Base-by-base conservation (phyloP, 2,329 filamentous ascomycete species). In the Pseudopithomyces maydicus region DNA sequence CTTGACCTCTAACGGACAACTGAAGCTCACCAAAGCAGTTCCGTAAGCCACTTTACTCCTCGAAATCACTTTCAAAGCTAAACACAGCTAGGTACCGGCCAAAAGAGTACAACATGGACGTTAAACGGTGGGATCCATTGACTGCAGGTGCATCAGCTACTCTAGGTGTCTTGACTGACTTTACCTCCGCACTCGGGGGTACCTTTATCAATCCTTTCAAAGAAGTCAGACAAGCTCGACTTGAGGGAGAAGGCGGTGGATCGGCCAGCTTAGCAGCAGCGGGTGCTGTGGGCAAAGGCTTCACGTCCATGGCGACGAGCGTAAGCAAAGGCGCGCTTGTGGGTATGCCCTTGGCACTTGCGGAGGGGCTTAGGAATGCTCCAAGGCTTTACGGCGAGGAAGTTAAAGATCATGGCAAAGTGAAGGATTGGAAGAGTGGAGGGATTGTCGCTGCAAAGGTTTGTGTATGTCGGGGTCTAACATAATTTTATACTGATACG, bases 351-450 rank as follows among this genome's bases (percentile, higher is more conserved):
- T 38, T 36, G n/a, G 46, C 46, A 38, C 11, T 35, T 15, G 46
- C 46, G 22, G 46, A 49, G 32, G 46, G 46, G 8, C 29, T 49
- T 5, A 17, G 46, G 7, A 38, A 35, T 6, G n/a, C 19, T 20
- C 39, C 39, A 17, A 42, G 19, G 39, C 39, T 42, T 2, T 42
- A 42, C 19, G 39, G 39, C 17, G 39, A 42, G 19, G 39, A 42
- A 11, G 52, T 60, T 5, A 57, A 52, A 2, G 55, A 62, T 11
- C 56, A 58, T 65, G 54, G 56, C 56, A 39, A 61, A 52, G 50
- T 1, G 88, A 88, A 72, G 92, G 92, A 0, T 93, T 96, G 71
- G 88, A 92, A 68, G 95, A 96, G 39, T 20, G 39, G 39, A 11
- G 15, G 15, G 10, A n/a, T 6, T 66, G 87, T 90, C 4, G 92